A percentile compares a stretch with the other conserved stretches of the same genome.
phyloP scores from a whole-genome alignment of 805 yeast species.

The Starmerella gropengiesseri region DNA sequence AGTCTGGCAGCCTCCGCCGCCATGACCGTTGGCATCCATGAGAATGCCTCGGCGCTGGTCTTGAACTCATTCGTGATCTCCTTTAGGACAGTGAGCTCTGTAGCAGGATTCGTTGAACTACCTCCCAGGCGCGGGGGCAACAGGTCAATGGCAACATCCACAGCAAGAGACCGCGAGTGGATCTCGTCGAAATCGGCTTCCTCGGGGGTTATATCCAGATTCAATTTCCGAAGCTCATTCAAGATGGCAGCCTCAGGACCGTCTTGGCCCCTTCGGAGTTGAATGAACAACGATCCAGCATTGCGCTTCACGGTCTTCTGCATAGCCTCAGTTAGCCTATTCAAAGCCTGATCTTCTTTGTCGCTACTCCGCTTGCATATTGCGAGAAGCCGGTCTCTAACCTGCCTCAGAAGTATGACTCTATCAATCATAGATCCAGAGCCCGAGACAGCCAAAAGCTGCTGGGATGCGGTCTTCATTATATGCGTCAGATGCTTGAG shows the following conservation, averaged over 20 bases:
- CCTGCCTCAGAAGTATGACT: neutral
- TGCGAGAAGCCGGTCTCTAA: neutral
- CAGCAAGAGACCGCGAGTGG: conserved; percentile 1
- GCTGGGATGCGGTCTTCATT: neutral
- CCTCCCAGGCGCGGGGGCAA: neutral
- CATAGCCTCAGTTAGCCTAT: conserved; percentile 1
- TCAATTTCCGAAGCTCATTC: neutral
- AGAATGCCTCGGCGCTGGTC: neutral
- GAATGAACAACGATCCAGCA: conserved; percentile 1
- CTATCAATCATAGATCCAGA: neutral
- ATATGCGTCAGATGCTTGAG: neutral
- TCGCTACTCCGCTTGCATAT: neutral
- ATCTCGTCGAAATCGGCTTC: neutral
- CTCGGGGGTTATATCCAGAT: neutral
- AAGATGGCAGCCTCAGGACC: neutral
- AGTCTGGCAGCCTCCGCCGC: neutral
- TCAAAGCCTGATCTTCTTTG: neutral
- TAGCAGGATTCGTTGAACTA: neutral
- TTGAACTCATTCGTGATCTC: neutral
- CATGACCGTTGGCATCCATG: conserved; percentile 5
- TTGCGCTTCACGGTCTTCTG: neutral
- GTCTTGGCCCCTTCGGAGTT: neutral
- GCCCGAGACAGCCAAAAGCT: neutral
- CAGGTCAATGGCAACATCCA: conserved; percentile 1
- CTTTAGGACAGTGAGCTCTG: neutral